phyloP scores from a whole-genome alignment of 805 yeast genomes.

The Candida bentonensis region DNA sequence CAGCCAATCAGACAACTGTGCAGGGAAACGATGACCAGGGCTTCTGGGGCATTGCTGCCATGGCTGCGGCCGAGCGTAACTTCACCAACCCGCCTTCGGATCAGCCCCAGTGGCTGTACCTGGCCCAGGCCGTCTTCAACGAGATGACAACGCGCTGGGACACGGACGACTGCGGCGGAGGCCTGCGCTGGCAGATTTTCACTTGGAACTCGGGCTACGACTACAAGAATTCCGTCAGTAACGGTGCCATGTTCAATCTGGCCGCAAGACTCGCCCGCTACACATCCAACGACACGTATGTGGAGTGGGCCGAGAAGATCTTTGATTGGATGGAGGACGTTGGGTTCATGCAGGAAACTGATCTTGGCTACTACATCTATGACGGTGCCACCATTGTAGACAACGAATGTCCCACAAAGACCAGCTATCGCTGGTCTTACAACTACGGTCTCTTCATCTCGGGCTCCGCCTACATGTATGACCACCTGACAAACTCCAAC shows the following conservation, averaged over 20 bases:
- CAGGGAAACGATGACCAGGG: constrained; percentile 94
- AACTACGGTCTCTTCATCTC: constrained; percentile 56
- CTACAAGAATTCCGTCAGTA: constrained; percentile 75
- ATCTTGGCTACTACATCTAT: constrained; percentile 37
- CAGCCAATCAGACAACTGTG: constrained; percentile 65
- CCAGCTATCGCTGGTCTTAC: constrained; percentile 56
- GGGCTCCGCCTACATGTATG: constrained; percentile 57
- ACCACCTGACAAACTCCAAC: no score
- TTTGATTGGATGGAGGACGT: constrained; percentile 58
- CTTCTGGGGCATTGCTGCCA: constrained; percentile 79
- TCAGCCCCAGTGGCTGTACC: constrained; percentile 57
- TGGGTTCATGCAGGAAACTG: constrained; percentile 25
- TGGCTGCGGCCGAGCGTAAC: constrained; percentile 75
- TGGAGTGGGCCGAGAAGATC: constrained; percentile 58
- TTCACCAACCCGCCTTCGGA: constrained; percentile 53
- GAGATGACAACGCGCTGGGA: constrained; percentile 81
- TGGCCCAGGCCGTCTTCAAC: constrained; percentile 76
- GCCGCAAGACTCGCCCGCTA: constrained; percentile 77
- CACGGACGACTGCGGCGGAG: constrained; percentile 46
- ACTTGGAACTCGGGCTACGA: constrained; percentile 79
- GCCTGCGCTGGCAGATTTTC: constrained; percentile 86
- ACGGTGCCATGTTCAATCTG: constrained; percentile 65
- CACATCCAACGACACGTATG: constrained; percentile 55
- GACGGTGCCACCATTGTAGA: constrained; percentile 49
- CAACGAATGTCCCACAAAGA: constrained; percentile 33